A percentile compares a stretch with the other conserved stretches of the same genome.
phyloP scores from a whole-genome alignment of 768 basidiomycete species.

The Russula brevipes region DNA sequence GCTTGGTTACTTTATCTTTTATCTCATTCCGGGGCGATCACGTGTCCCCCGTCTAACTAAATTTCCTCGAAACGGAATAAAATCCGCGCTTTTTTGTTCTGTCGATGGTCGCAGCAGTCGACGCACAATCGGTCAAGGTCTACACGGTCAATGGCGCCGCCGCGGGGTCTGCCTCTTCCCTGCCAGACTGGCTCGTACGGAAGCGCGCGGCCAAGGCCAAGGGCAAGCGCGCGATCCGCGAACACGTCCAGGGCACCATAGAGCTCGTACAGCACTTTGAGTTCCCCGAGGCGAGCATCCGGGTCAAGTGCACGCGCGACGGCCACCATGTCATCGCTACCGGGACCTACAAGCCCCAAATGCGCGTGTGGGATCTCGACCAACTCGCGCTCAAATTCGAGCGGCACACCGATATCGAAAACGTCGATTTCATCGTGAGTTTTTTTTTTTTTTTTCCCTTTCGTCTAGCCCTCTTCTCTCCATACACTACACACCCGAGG shows the following conservation, averaged over 20 bases:
- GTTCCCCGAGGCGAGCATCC: slow-evolving; percentile 94
- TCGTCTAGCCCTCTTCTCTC: too few relatives aligned
- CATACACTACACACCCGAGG: neutral
- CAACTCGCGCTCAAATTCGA: slow-evolving; percentile 93
- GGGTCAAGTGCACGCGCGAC: slow-evolving; percentile 84
- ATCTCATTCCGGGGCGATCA: neutral
- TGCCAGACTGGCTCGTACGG: slow-evolving; percentile 90
- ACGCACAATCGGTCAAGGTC: slow-evolving; percentile 59
- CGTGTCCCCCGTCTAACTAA: neutral
- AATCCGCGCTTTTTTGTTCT: neutral
- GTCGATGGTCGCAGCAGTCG: slow-evolving; percentile 27
- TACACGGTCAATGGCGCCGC: slow-evolving; percentile 96
- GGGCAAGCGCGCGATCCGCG: slow-evolving; percentile 55
- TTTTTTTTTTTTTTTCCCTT: slow-evolving; percentile 30
- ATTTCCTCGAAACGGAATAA: too few relatives aligned
- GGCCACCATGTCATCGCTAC: slow-evolving; percentile 92
- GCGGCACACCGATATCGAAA: slow-evolving; percentile 92
- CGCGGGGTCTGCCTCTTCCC: slow-evolving; percentile 78
- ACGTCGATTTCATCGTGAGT: slow-evolving; percentile 97
- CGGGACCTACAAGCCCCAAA: slow-evolving; percentile 96
- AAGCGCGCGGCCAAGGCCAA: slow-evolving; percentile 62
- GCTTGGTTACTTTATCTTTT: too few relatives aligned
- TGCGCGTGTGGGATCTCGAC: slow-evolving; percentile 92
- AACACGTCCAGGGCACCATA: slow-evolving; percentile 77
- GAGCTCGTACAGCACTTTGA: slow-evolving; percentile 95